Evolutionary conservation across 495 filamentous ascomycete genomes (phyloP).

Genomic region (Podospora conica): DNA sequence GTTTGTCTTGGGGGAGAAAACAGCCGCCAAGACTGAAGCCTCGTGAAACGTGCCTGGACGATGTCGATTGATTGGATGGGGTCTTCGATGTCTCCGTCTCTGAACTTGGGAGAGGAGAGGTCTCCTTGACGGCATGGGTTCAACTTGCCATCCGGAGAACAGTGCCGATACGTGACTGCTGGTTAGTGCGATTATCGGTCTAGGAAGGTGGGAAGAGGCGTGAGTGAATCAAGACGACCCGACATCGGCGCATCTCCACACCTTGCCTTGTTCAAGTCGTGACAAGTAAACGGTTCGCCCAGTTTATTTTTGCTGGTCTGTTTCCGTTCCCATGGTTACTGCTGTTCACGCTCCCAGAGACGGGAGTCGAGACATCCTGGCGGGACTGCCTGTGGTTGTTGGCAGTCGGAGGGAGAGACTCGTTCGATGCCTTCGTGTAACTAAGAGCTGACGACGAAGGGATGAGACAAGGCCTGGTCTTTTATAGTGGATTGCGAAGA

Average conservation of each 20-base stretch:
- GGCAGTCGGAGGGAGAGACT: not conserved
- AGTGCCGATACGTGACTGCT: not conserved
- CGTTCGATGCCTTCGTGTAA: too few species aligned
- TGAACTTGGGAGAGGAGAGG: not conserved
- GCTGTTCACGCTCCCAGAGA: too few species aligned
- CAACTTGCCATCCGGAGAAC: not conserved
- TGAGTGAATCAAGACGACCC: not conserved
- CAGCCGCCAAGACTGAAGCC: not conserved
- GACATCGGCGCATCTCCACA: not conserved
- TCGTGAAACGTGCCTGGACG: not conserved
- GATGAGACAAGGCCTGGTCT: too few species aligned
- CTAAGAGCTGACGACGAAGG: too few species aligned
- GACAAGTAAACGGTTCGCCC: not conserved
- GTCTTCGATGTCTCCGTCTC: not conserved
- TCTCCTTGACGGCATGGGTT: not conserved
- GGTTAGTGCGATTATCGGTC: not conserved
- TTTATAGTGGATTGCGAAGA: too few species aligned
- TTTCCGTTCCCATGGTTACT: too few species aligned
- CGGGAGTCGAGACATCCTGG: too few species aligned
- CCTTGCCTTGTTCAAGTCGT: not conserved
- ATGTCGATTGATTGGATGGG: not conserved
- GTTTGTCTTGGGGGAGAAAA: not conserved
- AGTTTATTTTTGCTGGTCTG: not conserved
- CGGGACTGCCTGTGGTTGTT: not conserved
- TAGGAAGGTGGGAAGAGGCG: not conserved